These are phyloP conservation scores for Trematosphaeria pertusa DNA, from an alignment of 2,329 filamentous ascomycete genomes.

Conservation along the genomic window DNA sequence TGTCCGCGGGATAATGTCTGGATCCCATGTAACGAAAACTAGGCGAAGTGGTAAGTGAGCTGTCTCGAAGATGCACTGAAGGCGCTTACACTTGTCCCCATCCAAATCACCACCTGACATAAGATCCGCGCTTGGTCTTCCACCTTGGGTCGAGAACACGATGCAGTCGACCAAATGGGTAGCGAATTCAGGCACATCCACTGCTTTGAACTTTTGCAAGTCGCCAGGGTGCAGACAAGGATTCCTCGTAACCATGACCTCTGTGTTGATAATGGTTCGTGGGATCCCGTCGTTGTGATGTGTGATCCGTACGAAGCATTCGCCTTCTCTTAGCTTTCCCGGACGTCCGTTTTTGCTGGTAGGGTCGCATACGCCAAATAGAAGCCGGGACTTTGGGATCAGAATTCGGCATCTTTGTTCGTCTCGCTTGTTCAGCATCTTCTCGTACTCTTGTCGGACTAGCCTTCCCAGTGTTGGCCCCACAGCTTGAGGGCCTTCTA, in stretches of 20 bases:
- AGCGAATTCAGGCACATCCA: constrained; percentile 43
- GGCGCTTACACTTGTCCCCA: constrained; percentile 51
- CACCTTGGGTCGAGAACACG: constrained; percentile 49
- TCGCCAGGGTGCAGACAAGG: constrained; percentile 54
- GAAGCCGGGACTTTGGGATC: constrained; percentile 46
- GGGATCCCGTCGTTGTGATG: constrained; percentile 45
- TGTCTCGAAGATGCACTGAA: too few relatives aligned
- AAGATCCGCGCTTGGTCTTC: constrained; percentile 49
- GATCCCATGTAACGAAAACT: constrained; percentile 55
- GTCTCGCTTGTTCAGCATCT: constrained; percentile 44
- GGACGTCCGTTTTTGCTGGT: constrained; percentile 18
- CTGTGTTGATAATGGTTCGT: constrained; percentile 41
- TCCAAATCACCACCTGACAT: constrained; percentile 55
- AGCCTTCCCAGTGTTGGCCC: constrained; percentile 32
- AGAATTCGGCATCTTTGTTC: constrained; percentile 50
- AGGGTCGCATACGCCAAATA: constrained; percentile 52
- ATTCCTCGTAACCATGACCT: constrained; percentile 52
- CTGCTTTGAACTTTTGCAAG: constrained; percentile 51
- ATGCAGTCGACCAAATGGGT: constrained; percentile 51
- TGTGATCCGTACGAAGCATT: constrained; percentile 50
- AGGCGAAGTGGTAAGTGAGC: neutral
- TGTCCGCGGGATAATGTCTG: constrained; percentile 47
- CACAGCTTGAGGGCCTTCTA: constrained; percentile 47
- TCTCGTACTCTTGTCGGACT: constrained; percentile 42
- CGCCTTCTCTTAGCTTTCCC: constrained; percentile 46